Evolutionary conservation across 2,329 filamentous ascomycete genomes (phyloP).

Genomic region (Thielaviopsis cerberus): DNA sequence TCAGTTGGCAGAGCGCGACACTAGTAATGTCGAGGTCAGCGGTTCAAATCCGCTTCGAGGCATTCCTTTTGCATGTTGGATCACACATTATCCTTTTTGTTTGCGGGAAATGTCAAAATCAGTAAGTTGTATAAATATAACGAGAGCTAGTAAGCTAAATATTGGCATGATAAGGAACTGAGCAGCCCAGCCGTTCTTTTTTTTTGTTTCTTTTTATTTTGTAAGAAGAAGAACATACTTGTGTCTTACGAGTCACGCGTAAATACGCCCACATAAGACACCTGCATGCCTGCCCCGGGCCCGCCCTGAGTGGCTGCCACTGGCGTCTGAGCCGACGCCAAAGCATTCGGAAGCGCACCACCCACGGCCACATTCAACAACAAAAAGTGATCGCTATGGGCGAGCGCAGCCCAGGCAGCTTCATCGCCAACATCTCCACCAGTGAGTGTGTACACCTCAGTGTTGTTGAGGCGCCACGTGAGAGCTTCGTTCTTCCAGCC

Average conservation of each 20-base stretch:
- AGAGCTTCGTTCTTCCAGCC: conserved; percentile 18
- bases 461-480: conserved; percentile 20
- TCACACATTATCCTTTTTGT: not conserved
- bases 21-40: conserved; percentile 1
- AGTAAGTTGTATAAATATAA: not conserved
- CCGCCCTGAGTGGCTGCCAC: conserved; percentile 19
- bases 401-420: conserved; percentile 18
- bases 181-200: not conserved
- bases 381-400: conserved; percentile 19
- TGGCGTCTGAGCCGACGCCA: conserved; percentile 19
- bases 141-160: not conserved
- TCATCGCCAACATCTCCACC: conserved; percentile 16
- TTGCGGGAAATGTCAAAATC: not conserved
- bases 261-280: conserved; percentile 24
- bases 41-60: conserved; percentile 7
- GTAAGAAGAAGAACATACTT: too few species aligned
- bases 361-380: conserved; percentile 25
- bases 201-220: not conserved
- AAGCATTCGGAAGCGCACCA: conserved; percentile 20
- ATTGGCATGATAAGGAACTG: not conserved
- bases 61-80: not conserved
- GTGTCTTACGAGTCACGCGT: not conserved
- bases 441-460: conserved; percentile 15
- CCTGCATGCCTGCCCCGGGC: conserved; percentile 19
- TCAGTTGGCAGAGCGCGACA: not conserved